phyloP scores from a whole-genome alignment of 1,284 basidiomycete species.

The Chiua sp. region DNA sequence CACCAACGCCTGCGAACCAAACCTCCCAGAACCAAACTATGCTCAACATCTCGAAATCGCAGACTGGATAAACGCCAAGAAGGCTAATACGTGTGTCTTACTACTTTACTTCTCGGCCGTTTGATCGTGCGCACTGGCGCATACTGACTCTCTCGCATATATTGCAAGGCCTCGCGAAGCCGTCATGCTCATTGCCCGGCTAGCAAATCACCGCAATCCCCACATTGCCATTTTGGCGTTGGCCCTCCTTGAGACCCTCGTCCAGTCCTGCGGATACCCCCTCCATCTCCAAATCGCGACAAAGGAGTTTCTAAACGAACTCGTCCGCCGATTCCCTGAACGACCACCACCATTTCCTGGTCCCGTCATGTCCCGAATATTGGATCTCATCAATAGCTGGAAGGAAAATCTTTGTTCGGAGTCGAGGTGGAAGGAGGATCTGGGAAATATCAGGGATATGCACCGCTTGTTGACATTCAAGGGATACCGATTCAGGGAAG shows the following conservation, averaged over 20 bases:
- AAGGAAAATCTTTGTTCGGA: conserved; percentile 92
- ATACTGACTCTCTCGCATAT: neutral
- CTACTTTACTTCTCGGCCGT: neutral
- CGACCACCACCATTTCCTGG: conserved; percentile 95
- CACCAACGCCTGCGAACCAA: conserved; percentile 89
- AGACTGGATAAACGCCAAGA: conserved; percentile 93
- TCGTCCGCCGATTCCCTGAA: conserved; percentile 97
- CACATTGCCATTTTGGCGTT: conserved; percentile 88
- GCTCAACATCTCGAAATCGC: conserved; percentile 93
- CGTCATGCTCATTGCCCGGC: conserved; percentile 80
- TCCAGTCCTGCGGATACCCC: conserved; percentile 95
- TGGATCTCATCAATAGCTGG: conserved; percentile 96
- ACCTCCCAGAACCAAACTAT: conserved; percentile 89
- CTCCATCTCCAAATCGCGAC: conserved; percentile 98
- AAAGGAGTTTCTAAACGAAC: conserved; percentile 98
- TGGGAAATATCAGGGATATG: conserved; percentile 99
- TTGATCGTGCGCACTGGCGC: conserved; percentile 3
- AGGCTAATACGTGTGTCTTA: conserved; percentile 87
- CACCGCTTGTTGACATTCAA: conserved; percentile 95
- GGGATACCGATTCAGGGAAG: conserved; percentile 90
- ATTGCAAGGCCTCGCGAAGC: conserved; percentile 81
- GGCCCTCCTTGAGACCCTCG: conserved; percentile 89
- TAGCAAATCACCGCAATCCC: conserved; percentile 90
- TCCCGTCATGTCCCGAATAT: conserved; percentile 92
- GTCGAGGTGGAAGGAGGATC: conserved; percentile 94